Percentiles rank a stretch among this genome's conserved stretches.
Evolutionary conservation across 2,329 filamentous ascomycete species (phyloP).

Genomic region (Ambrosiella cleistominuta): DNA sequence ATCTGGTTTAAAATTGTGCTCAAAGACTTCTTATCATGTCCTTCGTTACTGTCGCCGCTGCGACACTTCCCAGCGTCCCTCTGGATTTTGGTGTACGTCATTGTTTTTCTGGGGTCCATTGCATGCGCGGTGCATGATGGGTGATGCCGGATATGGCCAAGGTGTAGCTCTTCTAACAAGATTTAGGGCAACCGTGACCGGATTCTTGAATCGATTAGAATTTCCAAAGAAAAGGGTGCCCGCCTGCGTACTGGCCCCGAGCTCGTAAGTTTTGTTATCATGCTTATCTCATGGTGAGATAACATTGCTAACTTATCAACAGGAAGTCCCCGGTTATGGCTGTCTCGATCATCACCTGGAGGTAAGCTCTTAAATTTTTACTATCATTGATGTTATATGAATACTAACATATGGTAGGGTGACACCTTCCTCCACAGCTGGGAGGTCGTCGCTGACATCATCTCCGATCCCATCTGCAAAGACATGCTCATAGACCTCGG

Average conservation of each 20-base stretch:
- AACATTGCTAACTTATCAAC: constrained; percentile 1
- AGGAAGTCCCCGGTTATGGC: constrained; percentile 22
- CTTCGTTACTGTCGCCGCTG: constrained; percentile 22
- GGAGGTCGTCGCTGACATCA: constrained; percentile 20
- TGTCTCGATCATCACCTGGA: constrained; percentile 21
- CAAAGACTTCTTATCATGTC: constrained; percentile 15
- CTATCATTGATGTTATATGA: background rate
- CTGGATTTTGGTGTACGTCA: constrained; percentile 34
- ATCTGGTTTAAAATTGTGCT: background rate
- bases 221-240: constrained; percentile 43
- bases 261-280: constrained; percentile 1
- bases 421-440: constrained; percentile 20
- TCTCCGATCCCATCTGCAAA: constrained; percentile 19
- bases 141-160: background rate
- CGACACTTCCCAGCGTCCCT: constrained; percentile 22
- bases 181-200: constrained; percentile 38
- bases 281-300: background rate
- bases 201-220: constrained; percentile 43
- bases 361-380: constrained; percentile 1
- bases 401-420: constrained; percentile 9
- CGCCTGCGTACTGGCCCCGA: constrained; percentile 42
- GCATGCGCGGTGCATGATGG: too few species aligned
- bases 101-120: background rate
- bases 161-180: background rate
- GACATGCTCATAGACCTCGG: constrained; percentile 21